A percentile compares a stretch with the other conserved stretches of the same genome.
phyloP scores from a whole-genome alignment of 2,329 filamentous ascomycete species.

The Ceratocystis colombiana region DNA sequence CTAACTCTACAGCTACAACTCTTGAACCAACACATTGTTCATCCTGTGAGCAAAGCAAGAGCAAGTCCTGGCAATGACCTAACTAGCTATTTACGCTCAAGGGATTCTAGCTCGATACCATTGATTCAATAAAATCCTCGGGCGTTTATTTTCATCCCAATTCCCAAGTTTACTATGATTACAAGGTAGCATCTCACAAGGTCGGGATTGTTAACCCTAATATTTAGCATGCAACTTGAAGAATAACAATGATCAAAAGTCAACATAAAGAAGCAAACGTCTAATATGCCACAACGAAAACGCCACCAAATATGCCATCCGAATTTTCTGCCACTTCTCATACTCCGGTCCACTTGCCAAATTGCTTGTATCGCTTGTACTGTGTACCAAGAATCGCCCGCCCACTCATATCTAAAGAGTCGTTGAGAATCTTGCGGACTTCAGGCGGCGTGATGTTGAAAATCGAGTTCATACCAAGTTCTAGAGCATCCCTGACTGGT shows the following conservation, averaged over 20 bases:
- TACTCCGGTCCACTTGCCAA: constrained; percentile 54
- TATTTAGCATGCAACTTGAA: too few species aligned
- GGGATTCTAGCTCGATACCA: too few species aligned
- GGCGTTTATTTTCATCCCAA: too few species aligned
- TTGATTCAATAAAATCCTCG: too few species aligned
- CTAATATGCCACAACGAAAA: constrained; percentile 1
- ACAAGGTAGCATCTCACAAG: too few species aligned
- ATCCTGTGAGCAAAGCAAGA: background rate
- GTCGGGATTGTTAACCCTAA: too few species aligned
- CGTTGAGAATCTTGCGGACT: constrained; percentile 47
- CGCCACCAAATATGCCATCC: background rate
- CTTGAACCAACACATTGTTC: background rate
- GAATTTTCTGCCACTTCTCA: constrained; percentile 30
- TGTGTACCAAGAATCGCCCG: constrained; percentile 49
- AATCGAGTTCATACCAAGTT: constrained; percentile 49
- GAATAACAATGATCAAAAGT: background rate
- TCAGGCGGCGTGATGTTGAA: constrained; percentile 49
- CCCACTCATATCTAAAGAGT: constrained; percentile 49
- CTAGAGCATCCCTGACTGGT: constrained; percentile 45
- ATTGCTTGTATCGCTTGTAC: constrained; percentile 50
- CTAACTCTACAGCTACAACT: background rate
- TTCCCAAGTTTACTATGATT: too few species aligned
- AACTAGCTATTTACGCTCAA: too few species aligned
- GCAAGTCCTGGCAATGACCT: background rate
- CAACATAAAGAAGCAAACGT: constrained; percentile 3